These are phyloP conservation scores for Ceratobasidium theobromae DNA, from an alignment of 1,284 basidiomycete species.

Conservation along the genomic window DNA sequence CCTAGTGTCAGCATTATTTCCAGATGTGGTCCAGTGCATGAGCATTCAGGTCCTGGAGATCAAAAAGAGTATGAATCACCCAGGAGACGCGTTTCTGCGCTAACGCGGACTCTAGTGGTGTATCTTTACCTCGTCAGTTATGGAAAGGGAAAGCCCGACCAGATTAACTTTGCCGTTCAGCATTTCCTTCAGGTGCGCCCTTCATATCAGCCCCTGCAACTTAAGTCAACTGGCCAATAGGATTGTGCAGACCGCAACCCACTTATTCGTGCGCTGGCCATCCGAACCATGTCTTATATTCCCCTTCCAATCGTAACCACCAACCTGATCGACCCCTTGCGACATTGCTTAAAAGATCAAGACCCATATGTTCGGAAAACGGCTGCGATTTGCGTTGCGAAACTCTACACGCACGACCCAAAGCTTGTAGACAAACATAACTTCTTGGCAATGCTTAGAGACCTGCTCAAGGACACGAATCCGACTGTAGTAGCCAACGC, in stretches of 20 bases:
- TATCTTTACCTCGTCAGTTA: slow-evolving; percentile 94
- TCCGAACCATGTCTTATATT: slow-evolving; percentile 96
- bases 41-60: slow-evolving; percentile 91
- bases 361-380: slow-evolving; percentile 98
- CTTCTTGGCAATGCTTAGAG: slow-evolving; percentile 83
- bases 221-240: slow-evolving; percentile 46
- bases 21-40: slow-evolving; percentile 86
- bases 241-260: slow-evolving; percentile 92
- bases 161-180: slow-evolving; percentile 84
- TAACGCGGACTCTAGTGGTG: slow-evolving; percentile 62
- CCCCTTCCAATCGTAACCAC: slow-evolving; percentile 79
- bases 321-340: slow-evolving; percentile 78
- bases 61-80: slow-evolving; percentile 83
- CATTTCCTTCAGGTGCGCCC: slow-evolving; percentile 77
- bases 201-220: slow-evolving; percentile 9
- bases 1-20: slow-evolving; percentile 91
- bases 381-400: slow-evolving; percentile 90
- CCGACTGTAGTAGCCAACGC: slow-evolving; percentile 95
- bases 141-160: slow-evolving; percentile 83
- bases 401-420: slow-evolving; percentile 84
- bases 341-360: slow-evolving; percentile 84
- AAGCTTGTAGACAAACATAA: slow-evolving; percentile 80
- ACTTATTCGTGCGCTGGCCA: slow-evolving; percentile 87
- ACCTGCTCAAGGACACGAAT: slow-evolving; percentile 88
- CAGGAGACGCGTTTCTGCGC: slow-evolving; percentile 32